These are phyloP conservation scores for Pythium coloratum DNA, from an alignment of 352 stramenopile genomes.

Conservation along the genomic window DNA sequence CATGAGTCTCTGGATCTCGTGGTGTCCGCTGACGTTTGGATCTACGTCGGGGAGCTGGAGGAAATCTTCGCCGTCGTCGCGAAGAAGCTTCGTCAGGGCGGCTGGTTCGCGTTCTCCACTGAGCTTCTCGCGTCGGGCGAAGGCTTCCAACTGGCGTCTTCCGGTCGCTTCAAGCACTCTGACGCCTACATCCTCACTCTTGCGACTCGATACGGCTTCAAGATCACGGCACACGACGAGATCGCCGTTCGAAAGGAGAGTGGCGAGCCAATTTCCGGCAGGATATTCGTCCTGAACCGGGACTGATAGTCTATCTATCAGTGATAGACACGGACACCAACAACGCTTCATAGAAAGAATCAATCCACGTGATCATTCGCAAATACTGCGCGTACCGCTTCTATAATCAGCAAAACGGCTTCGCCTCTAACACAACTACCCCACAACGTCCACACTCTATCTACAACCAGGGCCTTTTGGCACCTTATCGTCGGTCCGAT, in stretches of 20 bases:
- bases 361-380: conserved; percentile 20
- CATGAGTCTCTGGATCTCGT: conserved; percentile 58
- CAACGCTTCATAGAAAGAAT: background rate
- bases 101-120: conserved; percentile 73
- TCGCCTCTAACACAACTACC: background rate
- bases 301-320: background rate
- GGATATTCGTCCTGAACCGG: conserved; percentile 57
- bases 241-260: conserved; percentile 74
- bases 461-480: background rate
- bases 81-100: conserved; percentile 40
- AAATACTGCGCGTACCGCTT: conserved; percentile 3
- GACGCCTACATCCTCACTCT: conserved; percentile 60
- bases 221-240: conserved; percentile 37
- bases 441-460: background rate
- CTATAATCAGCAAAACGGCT: background rate
- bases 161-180: conserved; percentile 79
- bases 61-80: conserved; percentile 51
- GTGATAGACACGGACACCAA: background rate
- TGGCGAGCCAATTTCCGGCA: conserved; percentile 60
- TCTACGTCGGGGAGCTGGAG: conserved; percentile 79
- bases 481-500: conserved; percentile 22
- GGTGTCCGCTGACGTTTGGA: conserved; percentile 84
- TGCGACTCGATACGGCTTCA: conserved; percentile 39
- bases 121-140: conserved; percentile 37
- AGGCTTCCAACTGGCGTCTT: conserved; percentile 59